Base-by-base conservation (phyloP, 768 basidiomycete genomes). In the Suillus cothurnatus region DNA sequence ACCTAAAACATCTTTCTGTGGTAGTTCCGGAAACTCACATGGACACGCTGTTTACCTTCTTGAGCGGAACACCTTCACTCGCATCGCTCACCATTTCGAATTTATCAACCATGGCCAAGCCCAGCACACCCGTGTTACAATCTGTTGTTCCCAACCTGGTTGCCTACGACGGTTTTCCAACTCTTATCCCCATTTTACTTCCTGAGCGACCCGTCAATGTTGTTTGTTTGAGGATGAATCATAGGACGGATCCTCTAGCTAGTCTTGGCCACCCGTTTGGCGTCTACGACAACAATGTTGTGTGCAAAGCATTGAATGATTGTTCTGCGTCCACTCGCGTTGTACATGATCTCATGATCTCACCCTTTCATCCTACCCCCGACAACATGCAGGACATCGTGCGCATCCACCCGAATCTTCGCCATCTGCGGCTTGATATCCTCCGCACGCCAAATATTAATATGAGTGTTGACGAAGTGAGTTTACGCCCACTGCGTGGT, bases 381-480 rank as follows among this genome's bases (percentile, higher is more conserved):
- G 56, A 57, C 34, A 36, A n/a, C 21, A 36, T 57, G n/a, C 34
- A 57, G 7, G 56, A 57, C 7, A 57, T 57, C n/a, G 56, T 38
- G n/a, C 56, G 56, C 34, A 57, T 57, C 34, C 56, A 57, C 56
- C 34, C 56, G 1, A 4, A 57, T 57, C 56, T 36, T 36, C 56
- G 56, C 34, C 56, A 57, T 15, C n/a, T 57, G 34, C 56, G 34
- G 15, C 56, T 57, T 38, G 56, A 57, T n/a, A 57, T 57, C n/a
- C 56, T 57, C n/a, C 56, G 56, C 32, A 57, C 56, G 1, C 56
- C 56, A 36, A 57, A 57, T 23, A 14, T 34, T 6, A 36, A 57
- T 9, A 57, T 57, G n/a, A 15, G 15, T 11, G 53, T 57, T 36
- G 34, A 57, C 7, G 34, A 36, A 14, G 56, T 57, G 34, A 57